A percentile compares a stretch with the other conserved stretches of the same genome.
Evolutionary conservation across 371 early-diverging fungal genomes (phyloP).

Genomic region (Zopfochytrium polystomum): DNA sequence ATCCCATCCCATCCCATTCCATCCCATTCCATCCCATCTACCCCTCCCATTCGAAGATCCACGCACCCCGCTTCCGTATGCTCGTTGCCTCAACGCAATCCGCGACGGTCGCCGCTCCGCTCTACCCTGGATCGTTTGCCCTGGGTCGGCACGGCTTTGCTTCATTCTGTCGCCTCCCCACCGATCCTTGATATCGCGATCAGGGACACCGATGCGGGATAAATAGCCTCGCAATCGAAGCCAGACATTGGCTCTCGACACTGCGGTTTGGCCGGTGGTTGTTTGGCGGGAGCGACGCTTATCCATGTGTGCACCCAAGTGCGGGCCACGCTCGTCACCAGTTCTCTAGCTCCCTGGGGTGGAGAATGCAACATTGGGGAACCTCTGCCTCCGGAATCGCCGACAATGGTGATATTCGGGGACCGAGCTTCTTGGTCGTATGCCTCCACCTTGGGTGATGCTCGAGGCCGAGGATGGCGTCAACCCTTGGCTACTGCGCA

Average conservation of each 20-base stretch:
- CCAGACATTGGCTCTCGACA: too few species aligned
- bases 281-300: too few species aligned
- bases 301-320: too few species aligned
- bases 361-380: slow-evolving; percentile 1
- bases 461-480: too few species aligned
- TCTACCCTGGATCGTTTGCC: background rate
- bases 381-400: background rate
- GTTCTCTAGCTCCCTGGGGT: background rate
- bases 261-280: too few species aligned
- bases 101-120: background rate
- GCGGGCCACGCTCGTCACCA: too few species aligned
- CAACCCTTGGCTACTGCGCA: background rate
- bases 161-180: background rate
- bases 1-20: slow-evolving; percentile 4
- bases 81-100: slow-evolving; percentile 2
- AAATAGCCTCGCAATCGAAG: too few species aligned
- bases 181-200: background rate
- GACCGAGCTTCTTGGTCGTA: background rate
- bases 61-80: background rate
- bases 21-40: background rate
- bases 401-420: background rate
- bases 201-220: too few species aligned
- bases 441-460: too few species aligned
- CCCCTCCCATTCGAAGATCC: background rate
- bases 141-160: background rate